These are phyloP conservation scores for Ricinus communis DNA, from an alignment of 345 rosid species.

Conservation along the genomic window DNA sequence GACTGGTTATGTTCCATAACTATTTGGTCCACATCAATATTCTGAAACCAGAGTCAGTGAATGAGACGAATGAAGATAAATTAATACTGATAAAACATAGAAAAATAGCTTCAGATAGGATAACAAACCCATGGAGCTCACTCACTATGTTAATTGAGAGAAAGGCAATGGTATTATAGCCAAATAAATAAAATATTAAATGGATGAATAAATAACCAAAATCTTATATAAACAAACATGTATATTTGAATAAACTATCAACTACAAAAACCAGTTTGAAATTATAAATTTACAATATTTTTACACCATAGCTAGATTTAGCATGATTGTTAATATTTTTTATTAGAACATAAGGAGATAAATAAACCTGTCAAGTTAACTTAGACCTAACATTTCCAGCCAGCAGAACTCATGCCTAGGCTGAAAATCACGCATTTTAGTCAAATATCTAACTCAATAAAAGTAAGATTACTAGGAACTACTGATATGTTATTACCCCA, in stretches of 20 bases:
- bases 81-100: constrained; percentile 8
- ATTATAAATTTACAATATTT: background rate
- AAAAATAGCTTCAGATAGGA: constrained; percentile 9
- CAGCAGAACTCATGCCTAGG: background rate
- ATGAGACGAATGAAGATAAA: constrained; percentile 10
- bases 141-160: background rate
- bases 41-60: constrained; percentile 45
- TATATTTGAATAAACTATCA: background rate
- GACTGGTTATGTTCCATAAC: constrained; percentile 83
- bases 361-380: background rate
- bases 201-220: background rate
- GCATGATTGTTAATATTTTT: background rate
- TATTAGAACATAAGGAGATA: constrained; percentile 11
- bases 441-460: background rate
- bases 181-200: background rate
- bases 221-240: background rate
- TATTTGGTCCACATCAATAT: constrained; percentile 90
- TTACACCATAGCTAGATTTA: background rate
- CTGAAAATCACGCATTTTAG: background rate
- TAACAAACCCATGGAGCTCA: constrained; percentile 4
- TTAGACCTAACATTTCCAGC: background rate
- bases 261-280: background rate
- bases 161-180: background rate
- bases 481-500: constrained; percentile 46
- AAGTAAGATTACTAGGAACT: background rate